phyloP scores from a whole-genome alignment of 1,284 basidiomycete genomes.

The Leucoagaricus sp. region DNA sequence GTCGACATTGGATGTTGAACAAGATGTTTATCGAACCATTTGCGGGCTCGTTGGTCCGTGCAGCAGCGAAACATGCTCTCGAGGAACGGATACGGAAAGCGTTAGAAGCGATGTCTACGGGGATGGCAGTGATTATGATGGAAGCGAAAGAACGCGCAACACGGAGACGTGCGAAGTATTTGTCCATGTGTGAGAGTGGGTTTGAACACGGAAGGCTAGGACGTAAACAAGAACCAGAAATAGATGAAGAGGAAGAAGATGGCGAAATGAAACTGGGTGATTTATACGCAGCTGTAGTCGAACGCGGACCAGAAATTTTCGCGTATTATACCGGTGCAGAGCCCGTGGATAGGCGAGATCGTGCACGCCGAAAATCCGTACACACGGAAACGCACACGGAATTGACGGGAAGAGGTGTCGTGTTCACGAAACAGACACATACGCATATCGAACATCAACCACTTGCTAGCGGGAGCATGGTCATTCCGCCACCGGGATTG shows the following conservation, averaged over 20 bases:
- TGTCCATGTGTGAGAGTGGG: neutral
- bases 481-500: slow-evolving; percentile 32
- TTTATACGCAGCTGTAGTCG: slow-evolving; percentile 7
- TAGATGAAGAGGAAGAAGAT: slow-evolving; percentile 13
- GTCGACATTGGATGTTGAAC: slow-evolving; percentile 52
- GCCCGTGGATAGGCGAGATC: neutral
- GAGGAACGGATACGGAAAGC: slow-evolving; percentile 32
- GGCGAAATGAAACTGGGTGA: slow-evolving; percentile 2
- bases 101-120: slow-evolving; percentile 32
- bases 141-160: slow-evolving; percentile 22
- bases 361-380: neutral
- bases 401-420: neutral
- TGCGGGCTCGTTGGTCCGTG: slow-evolving; percentile 36
- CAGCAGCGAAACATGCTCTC: slow-evolving; percentile 30
- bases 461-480: slow-evolving; percentile 22
- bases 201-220: slow-evolving; percentile 10
- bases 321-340: slow-evolving; percentile 17
- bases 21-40: slow-evolving; percentile 48
- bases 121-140: slow-evolving; percentile 29
- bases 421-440: neutral
- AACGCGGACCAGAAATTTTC: slow-evolving; percentile 15
- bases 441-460: neutral
- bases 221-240: too few species aligned
- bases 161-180: slow-evolving; percentile 10
- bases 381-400: slow-evolving; percentile 13